Conservation (phyloP, 768 basidiomycete genomes). For the Clitopilus hobsonii region DNA sequence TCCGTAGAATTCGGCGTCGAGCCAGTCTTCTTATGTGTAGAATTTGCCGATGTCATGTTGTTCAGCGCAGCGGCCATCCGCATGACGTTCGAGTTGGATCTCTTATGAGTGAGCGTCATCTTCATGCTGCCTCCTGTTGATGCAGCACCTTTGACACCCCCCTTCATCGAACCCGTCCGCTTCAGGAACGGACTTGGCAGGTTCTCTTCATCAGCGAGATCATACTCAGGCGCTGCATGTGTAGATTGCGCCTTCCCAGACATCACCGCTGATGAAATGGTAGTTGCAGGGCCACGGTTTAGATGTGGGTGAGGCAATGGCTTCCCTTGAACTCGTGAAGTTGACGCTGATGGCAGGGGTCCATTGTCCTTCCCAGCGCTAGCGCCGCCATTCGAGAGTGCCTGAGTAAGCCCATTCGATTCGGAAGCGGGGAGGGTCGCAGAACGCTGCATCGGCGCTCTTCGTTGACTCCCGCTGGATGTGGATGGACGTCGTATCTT, state of each 20-base stretch:
- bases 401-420: slow-evolving; percentile 24
- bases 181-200: slow-evolving; percentile 82
- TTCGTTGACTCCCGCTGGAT: slow-evolving; percentile 30
- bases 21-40: background rate
- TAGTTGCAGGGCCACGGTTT: slow-evolving; percentile 9
- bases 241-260: slow-evolving; percentile 18
- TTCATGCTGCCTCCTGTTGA: slow-evolving; percentile 4
- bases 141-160: background rate
- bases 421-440: slow-evolving; percentile 36
- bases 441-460: slow-evolving; percentile 11
- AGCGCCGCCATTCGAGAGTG: background rate
- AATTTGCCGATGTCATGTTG: slow-evolving; percentile 31
- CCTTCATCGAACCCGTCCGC: slow-evolving; percentile 19
- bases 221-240: slow-evolving; percentile 56
- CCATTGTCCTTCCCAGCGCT: no score
- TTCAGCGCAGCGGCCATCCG: slow-evolving; percentile 61
- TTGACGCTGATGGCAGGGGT: slow-evolving; percentile 13
- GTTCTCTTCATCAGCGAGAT: slow-evolving; percentile 76
- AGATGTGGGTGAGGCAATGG: slow-evolving; percentile 43
- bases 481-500: slow-evolving; percentile 54
- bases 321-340: slow-evolving; percentile 20
- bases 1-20: background rate
- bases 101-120: background rate
- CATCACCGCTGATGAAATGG: slow-evolving; percentile 17
- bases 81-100: slow-evolving; percentile 19